These are phyloP conservation scores for Mucor ambiguus DNA, from an alignment of 371 early-diverging fungal genomes.

Conservation along the genomic window DNA sequence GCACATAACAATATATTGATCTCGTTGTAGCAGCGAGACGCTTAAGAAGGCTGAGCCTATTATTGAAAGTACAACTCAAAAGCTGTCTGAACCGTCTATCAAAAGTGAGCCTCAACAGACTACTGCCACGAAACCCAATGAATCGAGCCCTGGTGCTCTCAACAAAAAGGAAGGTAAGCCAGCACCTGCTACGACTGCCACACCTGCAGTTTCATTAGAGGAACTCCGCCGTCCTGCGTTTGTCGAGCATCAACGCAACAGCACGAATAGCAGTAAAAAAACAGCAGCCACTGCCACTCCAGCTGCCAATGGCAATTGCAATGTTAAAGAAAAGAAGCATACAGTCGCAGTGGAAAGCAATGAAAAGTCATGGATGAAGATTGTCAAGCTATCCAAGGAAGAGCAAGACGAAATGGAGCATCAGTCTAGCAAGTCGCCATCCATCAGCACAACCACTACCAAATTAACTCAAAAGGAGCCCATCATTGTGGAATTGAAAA, in stretches of 20 bases:
- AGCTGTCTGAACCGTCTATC: not conserved
- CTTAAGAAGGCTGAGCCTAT: not conserved
- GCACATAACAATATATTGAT: not conserved
- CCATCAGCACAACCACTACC: slow-evolving; percentile 11
- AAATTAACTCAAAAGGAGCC: slow-evolving; percentile 46
- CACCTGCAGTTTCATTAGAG: slow-evolving; percentile 2
- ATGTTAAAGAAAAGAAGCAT: slow-evolving; percentile 9
- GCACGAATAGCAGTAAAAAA: not conserved
- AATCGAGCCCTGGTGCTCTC: not conserved
- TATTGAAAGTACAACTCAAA: not conserved
- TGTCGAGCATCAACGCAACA: slow-evolving; percentile 17
- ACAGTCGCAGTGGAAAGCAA: not conserved
- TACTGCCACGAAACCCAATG: not conserved
- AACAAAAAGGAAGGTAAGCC: not conserved
- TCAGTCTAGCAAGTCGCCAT: slow-evolving; percentile 5
- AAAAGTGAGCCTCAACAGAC: not conserved
- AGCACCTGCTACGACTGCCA: not conserved
- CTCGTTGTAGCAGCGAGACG: not conserved
- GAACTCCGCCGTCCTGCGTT: slow-evolving; percentile 20
- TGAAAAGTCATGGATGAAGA: slow-evolving; percentile 69
- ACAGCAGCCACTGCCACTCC: not conserved
- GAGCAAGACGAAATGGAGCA: slow-evolving; percentile 61
- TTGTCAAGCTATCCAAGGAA: slow-evolving; percentile 64
- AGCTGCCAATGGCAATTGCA: not conserved
- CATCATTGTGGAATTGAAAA: slow-evolving; percentile 51